phyloP scores from a whole-genome alignment of 768 basidiomycete genomes.

The Russula foetens region DNA sequence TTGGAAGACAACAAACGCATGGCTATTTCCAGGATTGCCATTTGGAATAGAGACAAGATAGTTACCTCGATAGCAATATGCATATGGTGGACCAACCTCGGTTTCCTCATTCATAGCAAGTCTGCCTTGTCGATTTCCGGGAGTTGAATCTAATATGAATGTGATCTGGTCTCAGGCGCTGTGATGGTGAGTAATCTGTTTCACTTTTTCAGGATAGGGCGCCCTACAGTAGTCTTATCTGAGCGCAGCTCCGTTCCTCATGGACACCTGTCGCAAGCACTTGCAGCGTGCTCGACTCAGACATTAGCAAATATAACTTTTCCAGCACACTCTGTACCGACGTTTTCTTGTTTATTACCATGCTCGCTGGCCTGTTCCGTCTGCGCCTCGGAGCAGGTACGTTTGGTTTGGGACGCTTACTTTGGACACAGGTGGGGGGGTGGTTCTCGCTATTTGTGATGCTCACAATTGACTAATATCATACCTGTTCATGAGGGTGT shows the following conservation, averaged over 20 bases:
- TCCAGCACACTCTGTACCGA: neutral
- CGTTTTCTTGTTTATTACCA: neutral
- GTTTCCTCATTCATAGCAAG: neutral
- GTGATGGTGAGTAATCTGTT: neutral
- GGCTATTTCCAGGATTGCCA: neutral
- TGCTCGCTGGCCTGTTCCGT: neutral
- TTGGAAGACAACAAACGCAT: neutral
- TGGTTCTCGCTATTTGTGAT: neutral
- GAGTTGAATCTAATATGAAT: no score
- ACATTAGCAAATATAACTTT: neutral
- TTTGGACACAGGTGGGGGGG: slow-evolving; percentile 1
- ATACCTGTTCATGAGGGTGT: neutral
- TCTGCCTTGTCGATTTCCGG: neutral
- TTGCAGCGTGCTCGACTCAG: neutral
- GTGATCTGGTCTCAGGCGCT: neutral
- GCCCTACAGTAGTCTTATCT: neutral
- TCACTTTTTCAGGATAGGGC: neutral
- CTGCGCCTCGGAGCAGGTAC: neutral
- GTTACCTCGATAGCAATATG: neutral
- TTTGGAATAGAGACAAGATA: neutral
- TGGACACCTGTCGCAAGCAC: neutral
- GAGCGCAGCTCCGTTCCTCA: neutral
- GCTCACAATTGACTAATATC: neutral
- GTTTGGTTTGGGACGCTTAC: neutral
- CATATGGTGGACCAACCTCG: neutral